Conservation (phyloP, 768 basidiomycete species). For the Hericium coralloides region DNA sequence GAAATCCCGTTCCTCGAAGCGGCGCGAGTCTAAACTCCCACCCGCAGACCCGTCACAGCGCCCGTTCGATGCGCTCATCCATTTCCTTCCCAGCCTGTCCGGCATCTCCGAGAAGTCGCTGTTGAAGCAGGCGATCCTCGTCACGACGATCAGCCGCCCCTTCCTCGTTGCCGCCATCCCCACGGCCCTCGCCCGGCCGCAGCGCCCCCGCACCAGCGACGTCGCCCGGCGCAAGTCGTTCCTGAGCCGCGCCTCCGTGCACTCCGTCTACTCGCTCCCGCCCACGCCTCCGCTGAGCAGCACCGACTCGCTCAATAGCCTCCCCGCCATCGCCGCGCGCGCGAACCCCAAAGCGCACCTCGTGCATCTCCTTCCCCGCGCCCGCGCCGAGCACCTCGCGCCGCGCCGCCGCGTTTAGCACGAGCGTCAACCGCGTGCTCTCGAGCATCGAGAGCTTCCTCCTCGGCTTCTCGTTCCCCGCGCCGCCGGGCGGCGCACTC, state of each 20-base stretch:
- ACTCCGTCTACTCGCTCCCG: conserved; percentile 14
- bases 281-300: conserved; percentile 15
- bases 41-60: conserved; percentile 24
- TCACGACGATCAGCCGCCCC: conserved; percentile 29
- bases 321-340: neutral
- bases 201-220: neutral
- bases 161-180: conserved; percentile 22
- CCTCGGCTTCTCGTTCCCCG: conserved; percentile 24
- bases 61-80: conserved; percentile 30
- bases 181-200: conserved; percentile 1
- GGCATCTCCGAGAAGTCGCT: conserved; percentile 23
- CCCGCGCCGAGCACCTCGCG: conserved; percentile 6
- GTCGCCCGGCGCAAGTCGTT: neutral
- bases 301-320: conserved; percentile 12
- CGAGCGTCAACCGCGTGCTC: conserved; percentile 21
- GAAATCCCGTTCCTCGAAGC: neutral
- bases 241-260: conserved; percentile 5
- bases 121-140: conserved; percentile 30
- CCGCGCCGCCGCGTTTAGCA: conserved; percentile 10
- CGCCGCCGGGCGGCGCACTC: neutral
- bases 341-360: conserved; percentile 18
- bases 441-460: conserved; percentile 29
- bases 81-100: conserved; percentile 23
- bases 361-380: conserved; percentile 24
- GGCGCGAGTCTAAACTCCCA: conserved; percentile 11